These are phyloP conservation scores for Tolypocladium guangdongense DNA, from an alignment of 2,329 filamentous ascomycete species.

Conservation along the genomic window DNA sequence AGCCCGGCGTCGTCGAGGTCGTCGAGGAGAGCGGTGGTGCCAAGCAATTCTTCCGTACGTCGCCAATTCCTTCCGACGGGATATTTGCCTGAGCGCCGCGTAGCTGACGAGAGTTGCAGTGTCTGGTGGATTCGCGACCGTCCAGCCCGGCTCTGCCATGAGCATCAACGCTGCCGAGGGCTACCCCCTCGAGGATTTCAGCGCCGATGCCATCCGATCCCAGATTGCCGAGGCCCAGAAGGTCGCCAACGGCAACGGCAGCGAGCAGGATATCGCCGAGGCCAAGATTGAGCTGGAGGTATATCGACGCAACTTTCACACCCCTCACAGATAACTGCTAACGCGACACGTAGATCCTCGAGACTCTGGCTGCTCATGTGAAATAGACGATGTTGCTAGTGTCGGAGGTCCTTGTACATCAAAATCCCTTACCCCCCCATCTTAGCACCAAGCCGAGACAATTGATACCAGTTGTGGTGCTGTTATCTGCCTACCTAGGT, in stretches of 20 bases:
- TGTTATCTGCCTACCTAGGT: conserved; percentile 2
- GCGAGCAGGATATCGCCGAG: conserved; percentile 95
- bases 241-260: conserved; percentile 79
- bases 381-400: conserved; percentile 54
- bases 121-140: conserved; percentile 91
- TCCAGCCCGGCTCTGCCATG: conserved; percentile 87
- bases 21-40: conserved; percentile 78
- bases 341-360: conserved; percentile 51
- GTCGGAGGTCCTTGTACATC: conserved; percentile 32
- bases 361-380: conserved; percentile 69
- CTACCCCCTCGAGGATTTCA: conserved; percentile 92
- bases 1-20: conserved; percentile 90
- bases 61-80: not conserved
- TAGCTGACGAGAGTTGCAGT: conserved; percentile 41
- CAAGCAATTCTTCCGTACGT: conserved; percentile 99
- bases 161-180: conserved; percentile 99
- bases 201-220: conserved; percentile 73
- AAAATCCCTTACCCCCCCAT: conserved; percentile 20
- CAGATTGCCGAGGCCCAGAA: conserved; percentile 95
- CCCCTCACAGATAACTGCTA: not conserved
- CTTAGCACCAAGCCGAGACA: conserved; percentile 24
- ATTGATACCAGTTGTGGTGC: conserved; percentile 24
- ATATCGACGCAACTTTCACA: conserved; percentile 4
- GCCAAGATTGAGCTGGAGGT: conserved; percentile 99
- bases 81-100: not conserved